A percentile compares a stretch with the other conserved stretches of the same genome.
Conservation (phyloP, 1,284 basidiomycete genomes). For the Singerocomus inundabilis region DNA sequence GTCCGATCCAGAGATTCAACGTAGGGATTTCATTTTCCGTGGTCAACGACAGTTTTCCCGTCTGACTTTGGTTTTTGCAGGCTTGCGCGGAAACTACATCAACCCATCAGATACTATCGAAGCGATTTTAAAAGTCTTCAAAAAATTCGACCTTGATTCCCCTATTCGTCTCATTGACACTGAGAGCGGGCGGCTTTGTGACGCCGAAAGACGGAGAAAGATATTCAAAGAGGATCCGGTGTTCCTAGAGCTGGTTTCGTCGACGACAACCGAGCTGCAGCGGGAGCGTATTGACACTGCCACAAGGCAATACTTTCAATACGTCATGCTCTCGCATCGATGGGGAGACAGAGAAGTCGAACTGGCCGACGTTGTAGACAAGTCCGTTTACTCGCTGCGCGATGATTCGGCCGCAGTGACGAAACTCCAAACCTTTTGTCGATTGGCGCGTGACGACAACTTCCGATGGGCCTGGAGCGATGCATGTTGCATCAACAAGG, state of each 20-base stretch:
- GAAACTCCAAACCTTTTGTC: slow-evolving; percentile 24
- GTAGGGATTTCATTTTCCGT: slow-evolving; percentile 12
- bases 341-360: slow-evolving; percentile 20
- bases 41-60: neutral
- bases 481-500: slow-evolving; percentile 30
- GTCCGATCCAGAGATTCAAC: slow-evolving; percentile 8
- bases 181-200: slow-evolving; percentile 20
- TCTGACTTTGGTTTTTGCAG: slow-evolving; percentile 11
- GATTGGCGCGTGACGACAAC: slow-evolving; percentile 3
- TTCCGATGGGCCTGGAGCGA: slow-evolving; percentile 29
- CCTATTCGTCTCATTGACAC: slow-evolving; percentile 26
- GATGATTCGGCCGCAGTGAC: neutral
- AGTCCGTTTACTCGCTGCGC: slow-evolving; percentile 17
- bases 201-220: slow-evolving; percentile 12
- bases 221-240: slow-evolving; percentile 17
- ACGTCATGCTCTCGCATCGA: slow-evolving; percentile 27
- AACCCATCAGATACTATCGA: slow-evolving; percentile 9
- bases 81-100: slow-evolving; percentile 10
- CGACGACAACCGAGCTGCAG: slow-evolving; percentile 11
- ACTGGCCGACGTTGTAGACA: slow-evolving; percentile 16
- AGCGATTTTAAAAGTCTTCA: neutral
- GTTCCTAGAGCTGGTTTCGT: slow-evolving; percentile 24
- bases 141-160: neutral
- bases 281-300: slow-evolving; percentile 4
- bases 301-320: slow-evolving; percentile 16